Evolutionary conservation across 2,329 filamentous ascomycete genomes (phyloP).

Genomic region (Aspergillus fischeri): DNA sequence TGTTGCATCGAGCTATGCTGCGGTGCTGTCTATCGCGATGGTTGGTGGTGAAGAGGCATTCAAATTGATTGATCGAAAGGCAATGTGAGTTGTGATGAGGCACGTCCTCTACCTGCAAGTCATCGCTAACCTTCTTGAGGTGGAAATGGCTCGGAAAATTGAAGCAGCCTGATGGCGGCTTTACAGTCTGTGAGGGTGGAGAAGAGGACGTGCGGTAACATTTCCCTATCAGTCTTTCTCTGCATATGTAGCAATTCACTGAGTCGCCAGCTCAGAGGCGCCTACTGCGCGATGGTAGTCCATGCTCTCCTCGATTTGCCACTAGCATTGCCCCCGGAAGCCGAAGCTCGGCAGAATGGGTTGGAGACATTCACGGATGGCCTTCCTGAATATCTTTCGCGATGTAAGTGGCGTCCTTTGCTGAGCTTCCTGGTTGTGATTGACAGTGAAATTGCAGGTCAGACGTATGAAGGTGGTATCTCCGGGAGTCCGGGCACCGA

Average conservation of each 20-base stretch:
- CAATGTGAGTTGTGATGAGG: slow-evolving; percentile 52
- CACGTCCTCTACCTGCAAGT: background rate
- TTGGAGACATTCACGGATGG: slow-evolving; percentile 64
- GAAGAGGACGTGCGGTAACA: slow-evolving; percentile 84
- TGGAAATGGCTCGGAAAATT: slow-evolving; percentile 86
- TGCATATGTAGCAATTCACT: slow-evolving; percentile 15
- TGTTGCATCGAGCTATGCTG: slow-evolving; percentile 83
- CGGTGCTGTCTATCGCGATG: slow-evolving; percentile 71
- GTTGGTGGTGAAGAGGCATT: slow-evolving; percentile 73
- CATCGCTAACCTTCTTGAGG: slow-evolving; percentile 30
- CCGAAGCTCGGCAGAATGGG: slow-evolving; percentile 62
- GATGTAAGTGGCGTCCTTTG: slow-evolving; percentile 56
- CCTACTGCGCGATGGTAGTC: slow-evolving; percentile 84
- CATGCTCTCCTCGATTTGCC: slow-evolving; percentile 81
- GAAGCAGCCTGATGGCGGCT: slow-evolving; percentile 87
- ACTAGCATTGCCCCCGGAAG: slow-evolving; percentile 68
- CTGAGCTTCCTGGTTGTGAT: slow-evolving; percentile 6
- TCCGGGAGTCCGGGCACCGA: slow-evolving; percentile 80
- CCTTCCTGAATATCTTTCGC: slow-evolving; percentile 73
- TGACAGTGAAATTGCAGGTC: slow-evolving; percentile 51
- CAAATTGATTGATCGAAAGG: slow-evolving; percentile 70
- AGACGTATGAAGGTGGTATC: slow-evolving; percentile 94
- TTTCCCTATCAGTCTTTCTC: slow-evolving; percentile 7
- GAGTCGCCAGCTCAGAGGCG: slow-evolving; percentile 57
- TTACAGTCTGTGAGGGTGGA: slow-evolving; percentile 77